Conservation (phyloP, 2,329 filamentous ascomycete genomes). For the Aaosphaeria arxii region DNA sequence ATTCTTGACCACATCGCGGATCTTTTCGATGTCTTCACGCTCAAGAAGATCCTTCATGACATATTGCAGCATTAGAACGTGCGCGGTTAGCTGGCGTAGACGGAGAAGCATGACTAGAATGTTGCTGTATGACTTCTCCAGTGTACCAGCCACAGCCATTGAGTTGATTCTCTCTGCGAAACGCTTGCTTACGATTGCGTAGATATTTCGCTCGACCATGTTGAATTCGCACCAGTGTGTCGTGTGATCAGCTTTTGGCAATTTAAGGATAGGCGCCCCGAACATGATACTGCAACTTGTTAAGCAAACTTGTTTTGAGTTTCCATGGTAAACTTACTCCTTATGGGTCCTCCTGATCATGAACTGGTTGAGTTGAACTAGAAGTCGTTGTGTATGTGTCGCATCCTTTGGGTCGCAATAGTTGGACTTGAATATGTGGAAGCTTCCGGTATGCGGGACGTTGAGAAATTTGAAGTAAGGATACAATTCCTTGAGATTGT, state of each 20-base stretch:
- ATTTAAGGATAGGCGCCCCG: constrained; percentile 50
- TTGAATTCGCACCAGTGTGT: constrained; percentile 50
- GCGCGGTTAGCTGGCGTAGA: constrained; percentile 51
- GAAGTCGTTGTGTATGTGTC: constrained; percentile 33
- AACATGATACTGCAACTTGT: constrained; percentile 40
- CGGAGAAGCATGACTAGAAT: constrained; percentile 48
- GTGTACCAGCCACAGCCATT: constrained; percentile 13
- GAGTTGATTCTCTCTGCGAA: constrained; percentile 44
- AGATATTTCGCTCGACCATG: constrained; percentile 51
- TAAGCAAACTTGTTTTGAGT: background rate
- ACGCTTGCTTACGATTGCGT: constrained; percentile 48
- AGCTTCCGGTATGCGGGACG: constrained; percentile 40
- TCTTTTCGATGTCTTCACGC: constrained; percentile 43
- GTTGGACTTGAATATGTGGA: constrained; percentile 44
- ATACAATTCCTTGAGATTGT: constrained; percentile 28
- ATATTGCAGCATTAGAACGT: constrained; percentile 48
- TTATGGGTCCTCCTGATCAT: constrained; percentile 57
- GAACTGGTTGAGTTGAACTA: constrained; percentile 40
- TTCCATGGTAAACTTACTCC: constrained; percentile 30
- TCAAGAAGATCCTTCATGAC: constrained; percentile 46
- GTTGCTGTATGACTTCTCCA: constrained; percentile 38
- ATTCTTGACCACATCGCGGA: constrained; percentile 33
- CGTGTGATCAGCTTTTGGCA: constrained; percentile 49
- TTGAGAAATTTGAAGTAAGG: constrained; percentile 45
- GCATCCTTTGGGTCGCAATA: constrained; percentile 34